A percentile compares a stretch with the other conserved stretches of the same genome.
Conservation (phyloP, 2,329 filamentous ascomycete species). For the Diaporthe sp. region DNA sequence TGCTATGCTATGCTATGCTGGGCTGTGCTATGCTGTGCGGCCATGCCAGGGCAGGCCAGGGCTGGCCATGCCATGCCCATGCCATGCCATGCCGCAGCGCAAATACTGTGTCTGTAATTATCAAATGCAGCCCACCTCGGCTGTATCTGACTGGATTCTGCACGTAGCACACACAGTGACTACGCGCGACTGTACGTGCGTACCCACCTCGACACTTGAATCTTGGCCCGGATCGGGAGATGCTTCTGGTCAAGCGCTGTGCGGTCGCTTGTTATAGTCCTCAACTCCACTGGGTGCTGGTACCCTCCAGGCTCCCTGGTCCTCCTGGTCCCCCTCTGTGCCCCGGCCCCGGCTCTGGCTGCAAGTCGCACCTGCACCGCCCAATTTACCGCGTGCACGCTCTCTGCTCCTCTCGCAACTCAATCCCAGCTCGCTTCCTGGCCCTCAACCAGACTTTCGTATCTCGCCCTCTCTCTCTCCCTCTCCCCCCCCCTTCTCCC, state of each 20-base stretch:
- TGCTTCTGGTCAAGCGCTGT: constrained; percentile 14
- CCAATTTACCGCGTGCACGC: constrained; percentile 19
- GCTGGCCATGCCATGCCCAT: too few relatives aligned
- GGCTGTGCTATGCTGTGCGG: not conserved
- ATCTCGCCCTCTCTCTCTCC: not conserved
- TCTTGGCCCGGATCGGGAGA: constrained; percentile 23
- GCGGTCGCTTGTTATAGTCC: constrained; percentile 3
- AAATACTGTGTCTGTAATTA: not conserved
- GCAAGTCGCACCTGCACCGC: constrained; percentile 18
- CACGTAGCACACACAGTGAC: not conserved
- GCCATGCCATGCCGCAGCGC: not conserved
- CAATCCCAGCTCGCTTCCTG: constrained; percentile 19
- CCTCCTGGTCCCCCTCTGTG: not conserved
- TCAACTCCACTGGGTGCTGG: not conserved
- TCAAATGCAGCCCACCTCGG: not conserved
- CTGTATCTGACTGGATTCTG: not conserved
- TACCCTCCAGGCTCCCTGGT: not conserved
- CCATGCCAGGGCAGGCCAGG: too few relatives aligned
- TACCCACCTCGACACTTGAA: not conserved
- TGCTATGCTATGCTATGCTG: not conserved
- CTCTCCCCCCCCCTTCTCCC: too few relatives aligned
- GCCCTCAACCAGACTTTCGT: constrained; percentile 13
- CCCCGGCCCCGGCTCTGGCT: not conserved
- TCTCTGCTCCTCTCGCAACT: constrained; percentile 4
- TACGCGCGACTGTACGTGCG: not conserved